These are phyloP conservation scores for Cucurbita pepo DNA, from an alignment of 306 rosid genomes.

Conservation along the genomic window DNA sequence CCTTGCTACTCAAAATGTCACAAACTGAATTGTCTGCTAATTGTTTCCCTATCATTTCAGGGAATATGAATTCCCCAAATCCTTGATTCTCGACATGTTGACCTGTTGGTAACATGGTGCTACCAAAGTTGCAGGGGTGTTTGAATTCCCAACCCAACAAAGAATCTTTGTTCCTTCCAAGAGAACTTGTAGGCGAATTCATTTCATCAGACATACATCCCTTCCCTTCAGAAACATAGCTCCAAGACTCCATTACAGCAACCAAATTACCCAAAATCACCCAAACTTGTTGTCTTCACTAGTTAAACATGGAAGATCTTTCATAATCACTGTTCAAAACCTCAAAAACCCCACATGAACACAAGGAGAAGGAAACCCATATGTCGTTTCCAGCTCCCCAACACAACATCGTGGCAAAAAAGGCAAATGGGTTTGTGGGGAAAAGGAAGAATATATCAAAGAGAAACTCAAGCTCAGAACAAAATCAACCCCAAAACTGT, in stretches of 20 bases:
- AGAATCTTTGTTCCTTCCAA: slow-evolving; percentile 29
- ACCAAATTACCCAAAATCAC: slow-evolving; percentile 5
- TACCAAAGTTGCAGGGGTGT: slow-evolving; percentile 33
- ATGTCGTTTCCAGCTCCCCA: background rate
- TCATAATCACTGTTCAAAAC: slow-evolving; percentile 5
- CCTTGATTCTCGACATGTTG: slow-evolving; percentile 39
- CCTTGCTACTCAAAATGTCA: slow-evolving; percentile 19
- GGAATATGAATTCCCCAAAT: slow-evolving; percentile 44
- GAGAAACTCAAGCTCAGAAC: background rate
- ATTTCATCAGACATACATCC: slow-evolving; percentile 35
- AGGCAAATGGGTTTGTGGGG: background rate
- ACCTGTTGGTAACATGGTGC: slow-evolving; percentile 19
- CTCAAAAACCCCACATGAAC: background rate
- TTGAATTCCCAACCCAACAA: slow-evolving; percentile 51
- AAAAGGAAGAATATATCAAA: background rate
- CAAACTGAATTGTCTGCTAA: slow-evolving; percentile 18
- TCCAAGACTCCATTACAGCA: slow-evolving; percentile 77
- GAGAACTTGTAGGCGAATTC: slow-evolving; percentile 24
- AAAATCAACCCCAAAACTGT: slow-evolving; percentile 9
- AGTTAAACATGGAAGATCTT: background rate
- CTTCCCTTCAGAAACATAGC: slow-evolving; percentile 49
- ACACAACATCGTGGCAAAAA: background rate
- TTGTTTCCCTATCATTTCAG: slow-evolving; percentile 41
- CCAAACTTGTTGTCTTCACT: background rate
- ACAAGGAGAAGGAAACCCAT: slow-evolving; percentile 11